A percentile compares a stretch with the other conserved stretches of the same genome.
phyloP scores from a whole-genome alignment of 768 basidiomycete genomes.

The Boletus vinaceobasis region DNA sequence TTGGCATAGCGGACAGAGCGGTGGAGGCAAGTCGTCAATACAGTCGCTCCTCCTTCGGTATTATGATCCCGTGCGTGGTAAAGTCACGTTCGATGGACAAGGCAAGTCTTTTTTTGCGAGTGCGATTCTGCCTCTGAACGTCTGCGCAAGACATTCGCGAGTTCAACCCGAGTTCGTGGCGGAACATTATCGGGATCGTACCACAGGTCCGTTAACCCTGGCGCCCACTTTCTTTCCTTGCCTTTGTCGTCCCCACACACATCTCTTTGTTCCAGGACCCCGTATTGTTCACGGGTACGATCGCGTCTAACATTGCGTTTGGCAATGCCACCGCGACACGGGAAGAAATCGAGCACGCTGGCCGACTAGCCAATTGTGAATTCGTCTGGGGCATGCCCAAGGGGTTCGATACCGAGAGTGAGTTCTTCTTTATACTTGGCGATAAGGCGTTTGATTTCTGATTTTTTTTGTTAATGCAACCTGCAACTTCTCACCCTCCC shows the following conservation, averaged over 20 bases:
- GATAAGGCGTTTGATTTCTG: background rate
- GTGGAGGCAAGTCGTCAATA: slow-evolving; percentile 91
- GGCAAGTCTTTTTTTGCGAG: slow-evolving; percentile 40
- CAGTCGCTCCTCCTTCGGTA: slow-evolving; percentile 84
- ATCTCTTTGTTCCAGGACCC: slow-evolving; percentile 48
- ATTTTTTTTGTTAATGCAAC: background rate
- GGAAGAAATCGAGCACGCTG: slow-evolving; percentile 83
- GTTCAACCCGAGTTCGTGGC: slow-evolving; percentile 84
- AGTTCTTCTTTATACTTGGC: slow-evolving; percentile 21
- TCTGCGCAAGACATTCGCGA: slow-evolving; percentile 65
- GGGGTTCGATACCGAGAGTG: slow-evolving; percentile 91
- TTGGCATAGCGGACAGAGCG: slow-evolving; percentile 75
- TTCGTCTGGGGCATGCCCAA: slow-evolving; percentile 94
- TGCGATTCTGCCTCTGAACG: slow-evolving; percentile 2
- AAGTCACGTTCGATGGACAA: slow-evolving; percentile 81
- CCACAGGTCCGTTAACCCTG: slow-evolving; percentile 54
- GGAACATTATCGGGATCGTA: slow-evolving; percentile 86
- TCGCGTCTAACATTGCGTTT: slow-evolving; percentile 92
- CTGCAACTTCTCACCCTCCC: no score
- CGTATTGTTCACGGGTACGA: slow-evolving; percentile 86
- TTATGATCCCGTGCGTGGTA: slow-evolving; percentile 84
- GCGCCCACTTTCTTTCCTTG: no score
- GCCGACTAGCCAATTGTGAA: slow-evolving; percentile 90
- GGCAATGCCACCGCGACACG: slow-evolving; percentile 73
- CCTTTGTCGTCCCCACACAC: no score